A percentile compares a stretch with the other conserved stretches of the same genome.
phyloP scores from a whole-genome alignment of 176 grass and related monocot genomes.

The Puya raimondii region DNA sequence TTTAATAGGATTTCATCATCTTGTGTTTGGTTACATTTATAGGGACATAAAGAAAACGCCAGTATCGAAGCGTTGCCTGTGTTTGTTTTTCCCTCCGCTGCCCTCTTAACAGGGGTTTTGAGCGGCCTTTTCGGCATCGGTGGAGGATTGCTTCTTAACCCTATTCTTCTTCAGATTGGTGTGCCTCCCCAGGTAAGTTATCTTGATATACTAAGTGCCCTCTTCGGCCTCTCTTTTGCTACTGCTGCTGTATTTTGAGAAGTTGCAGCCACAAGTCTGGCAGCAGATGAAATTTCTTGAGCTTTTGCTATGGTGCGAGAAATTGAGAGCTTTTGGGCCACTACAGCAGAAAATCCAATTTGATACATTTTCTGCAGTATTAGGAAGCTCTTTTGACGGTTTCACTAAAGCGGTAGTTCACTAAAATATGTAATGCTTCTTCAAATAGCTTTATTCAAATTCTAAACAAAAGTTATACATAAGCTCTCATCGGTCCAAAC shows the following conservation, averaged over 20 bases:
- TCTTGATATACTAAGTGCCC: background rate
- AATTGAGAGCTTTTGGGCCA: too few species aligned
- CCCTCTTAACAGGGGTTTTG: conserved; percentile 57
- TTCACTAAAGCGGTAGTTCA: too few species aligned
- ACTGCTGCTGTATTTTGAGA: background rate
- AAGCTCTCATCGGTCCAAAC: too few species aligned
- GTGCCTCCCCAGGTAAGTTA: conserved; percentile 48
- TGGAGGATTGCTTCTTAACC: conserved; percentile 67
- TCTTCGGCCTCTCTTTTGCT: background rate
- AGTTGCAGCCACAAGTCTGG: background rate
- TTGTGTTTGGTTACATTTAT: background rate
- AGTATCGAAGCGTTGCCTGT: conserved; percentile 25
- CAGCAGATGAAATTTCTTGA: too few species aligned
- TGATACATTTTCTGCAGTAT: too few species aligned
- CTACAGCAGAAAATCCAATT: too few species aligned
- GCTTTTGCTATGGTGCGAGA: too few species aligned
- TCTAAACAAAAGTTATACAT: too few species aligned
- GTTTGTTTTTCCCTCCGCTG: conserved; percentile 34
- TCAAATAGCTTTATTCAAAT: too few species aligned
- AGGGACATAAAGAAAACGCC: conserved; percentile 14
- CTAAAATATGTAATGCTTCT: too few species aligned
- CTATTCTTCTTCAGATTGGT: conserved; percentile 75
- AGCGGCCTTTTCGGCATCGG: conserved; percentile 89
- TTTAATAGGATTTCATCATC: background rate
- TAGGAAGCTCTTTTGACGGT: too few species aligned